These are phyloP conservation scores for Prototheca wickerhamii DNA, from an alignment of 163 green algal species.

Conservation along the genomic window DNA sequence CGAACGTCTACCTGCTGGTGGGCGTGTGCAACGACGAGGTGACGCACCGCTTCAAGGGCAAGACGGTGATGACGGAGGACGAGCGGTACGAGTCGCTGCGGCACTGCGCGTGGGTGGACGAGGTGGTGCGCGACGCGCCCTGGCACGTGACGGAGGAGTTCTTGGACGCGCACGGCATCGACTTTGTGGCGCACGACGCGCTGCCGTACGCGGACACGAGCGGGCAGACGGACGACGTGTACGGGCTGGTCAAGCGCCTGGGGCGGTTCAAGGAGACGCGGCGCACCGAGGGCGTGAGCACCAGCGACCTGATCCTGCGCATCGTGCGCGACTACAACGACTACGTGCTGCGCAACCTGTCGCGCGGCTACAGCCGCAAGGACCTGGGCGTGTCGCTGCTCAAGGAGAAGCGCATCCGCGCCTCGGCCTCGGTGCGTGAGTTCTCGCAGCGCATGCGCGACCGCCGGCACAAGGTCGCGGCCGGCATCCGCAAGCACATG, in stretches of 20 bases:
- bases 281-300: conserved; percentile 85
- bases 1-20: conserved; percentile 22
- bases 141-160: conserved; percentile 81
- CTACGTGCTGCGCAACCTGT: conserved; percentile 86
- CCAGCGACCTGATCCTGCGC: conserved; percentile 83
- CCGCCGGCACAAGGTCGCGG: conserved; percentile 44
- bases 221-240: conserved; percentile 39
- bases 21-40: conserved; percentile 74
- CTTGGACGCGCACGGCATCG: conserved; percentile 72
- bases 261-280: conserved; percentile 78
- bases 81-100: conserved; percentile 79
- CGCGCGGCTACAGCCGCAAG: conserved; percentile 72
- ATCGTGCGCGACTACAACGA: conserved; percentile 88
- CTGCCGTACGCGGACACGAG: conserved; percentile 73
- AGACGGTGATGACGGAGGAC: conserved; percentile 79
- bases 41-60: conserved; percentile 80
- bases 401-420: conserved; percentile 66
- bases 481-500: conserved; percentile 51
- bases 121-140: conserved; percentile 72
- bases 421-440: conserved; percentile 48
- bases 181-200: conserved; percentile 86
- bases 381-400: conserved; percentile 75
- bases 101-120: conserved; percentile 91
- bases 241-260: conserved; percentile 56
- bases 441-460: conserved; percentile 54